A percentile compares a stretch with the other conserved stretches of the same genome.
phyloP scores from a whole-genome alignment of 2,329 filamentous ascomycete species.

The Aureobasidium sp. region DNA sequence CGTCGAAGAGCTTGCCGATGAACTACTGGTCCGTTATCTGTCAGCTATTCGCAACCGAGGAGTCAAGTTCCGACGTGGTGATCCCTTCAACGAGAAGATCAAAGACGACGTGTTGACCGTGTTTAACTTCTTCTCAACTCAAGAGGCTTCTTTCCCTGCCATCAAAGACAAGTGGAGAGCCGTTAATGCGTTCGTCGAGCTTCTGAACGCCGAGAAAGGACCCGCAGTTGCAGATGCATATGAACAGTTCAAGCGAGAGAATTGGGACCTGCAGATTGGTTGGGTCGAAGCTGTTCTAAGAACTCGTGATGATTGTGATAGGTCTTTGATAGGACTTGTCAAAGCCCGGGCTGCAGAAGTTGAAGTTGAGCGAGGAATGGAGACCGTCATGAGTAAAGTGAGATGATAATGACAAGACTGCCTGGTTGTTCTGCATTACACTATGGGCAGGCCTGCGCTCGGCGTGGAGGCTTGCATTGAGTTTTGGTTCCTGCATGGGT shows the following conservation, averaged over 20 bases:
- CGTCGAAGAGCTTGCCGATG: conserved; percentile 86
- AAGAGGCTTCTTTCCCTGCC: conserved; percentile 62
- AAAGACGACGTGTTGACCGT: conserved; percentile 86
- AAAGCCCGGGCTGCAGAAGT: conserved; percentile 85
- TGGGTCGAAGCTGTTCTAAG: conserved; percentile 94
- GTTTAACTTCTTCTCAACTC: conserved; percentile 77
- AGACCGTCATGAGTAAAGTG: conserved; percentile 93
- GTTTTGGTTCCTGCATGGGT: conserved; percentile 14
- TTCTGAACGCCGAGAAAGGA: conserved; percentile 70
- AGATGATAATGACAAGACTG: conserved; percentile 47
- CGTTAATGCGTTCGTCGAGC: conserved; percentile 71
- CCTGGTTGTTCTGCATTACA: background rate
- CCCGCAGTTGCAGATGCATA: conserved; percentile 69
- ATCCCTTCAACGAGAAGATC: conserved; percentile 88
- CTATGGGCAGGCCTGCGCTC: background rate
- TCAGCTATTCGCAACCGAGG: conserved; percentile 73
- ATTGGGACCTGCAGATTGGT: conserved; percentile 89
- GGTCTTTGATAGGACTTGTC: conserved; percentile 77
- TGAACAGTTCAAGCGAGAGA: conserved; percentile 71
- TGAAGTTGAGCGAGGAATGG: conserved; percentile 68
- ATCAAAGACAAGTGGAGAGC: conserved; percentile 93
- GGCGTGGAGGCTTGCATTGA: conserved; percentile 1
- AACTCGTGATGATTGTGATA: conserved; percentile 86
- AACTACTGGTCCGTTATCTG: conserved; percentile 81
- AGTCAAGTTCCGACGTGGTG: conserved; percentile 76